Conservation (phyloP, 768 basidiomycete species). For the Chalciporus piperatus region DNA sequence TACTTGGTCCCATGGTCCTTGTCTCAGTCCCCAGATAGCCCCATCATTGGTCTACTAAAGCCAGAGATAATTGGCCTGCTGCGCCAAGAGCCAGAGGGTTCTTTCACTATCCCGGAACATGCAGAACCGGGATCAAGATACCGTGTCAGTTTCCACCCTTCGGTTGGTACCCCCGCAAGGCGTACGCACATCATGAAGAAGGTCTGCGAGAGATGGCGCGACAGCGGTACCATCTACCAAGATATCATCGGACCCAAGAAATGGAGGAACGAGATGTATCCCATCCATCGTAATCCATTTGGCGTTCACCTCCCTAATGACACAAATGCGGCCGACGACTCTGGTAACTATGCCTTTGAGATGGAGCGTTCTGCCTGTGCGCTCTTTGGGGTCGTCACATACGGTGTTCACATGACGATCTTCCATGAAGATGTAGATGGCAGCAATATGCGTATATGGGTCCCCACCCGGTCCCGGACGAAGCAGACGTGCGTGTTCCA, state of each 20-base stretch:
- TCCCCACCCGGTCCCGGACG: slow-evolving; percentile 78
- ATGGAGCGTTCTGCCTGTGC: slow-evolving; percentile 89
- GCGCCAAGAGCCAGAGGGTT: slow-evolving; percentile 40
- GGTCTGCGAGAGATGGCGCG: slow-evolving; percentile 75
- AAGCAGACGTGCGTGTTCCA: slow-evolving; percentile 75
- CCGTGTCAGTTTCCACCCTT: slow-evolving; percentile 47
- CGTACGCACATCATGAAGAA: slow-evolving; percentile 62
- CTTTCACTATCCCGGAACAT: slow-evolving; percentile 43
- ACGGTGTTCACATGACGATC: slow-evolving; percentile 88
- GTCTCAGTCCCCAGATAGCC: slow-evolving; percentile 45
- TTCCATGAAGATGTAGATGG: slow-evolving; percentile 44
- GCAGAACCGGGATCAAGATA: slow-evolving; percentile 21
- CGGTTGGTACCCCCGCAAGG: slow-evolving; percentile 52
- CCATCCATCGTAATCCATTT: slow-evolving; percentile 70
- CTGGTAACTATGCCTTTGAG: slow-evolving; percentile 72
- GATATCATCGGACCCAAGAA: slow-evolving; percentile 70
- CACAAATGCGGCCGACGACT: slow-evolving; percentile 28
- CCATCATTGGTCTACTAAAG: slow-evolving; percentile 60
- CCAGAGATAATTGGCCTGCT: slow-evolving; percentile 56
- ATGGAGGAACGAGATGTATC: slow-evolving; percentile 87
- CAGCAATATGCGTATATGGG: slow-evolving; percentile 64
- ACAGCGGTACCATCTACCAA: slow-evolving; percentile 50
- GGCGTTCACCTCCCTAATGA: slow-evolving; percentile 42
- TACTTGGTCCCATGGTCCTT: slow-evolving; percentile 57
- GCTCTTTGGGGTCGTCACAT: slow-evolving; percentile 87